Evolutionary conservation across 139 green algal species (phyloP), one percentile per base, ranked within the genome.

Genomic region (Zygnema cylindricum): DNA sequence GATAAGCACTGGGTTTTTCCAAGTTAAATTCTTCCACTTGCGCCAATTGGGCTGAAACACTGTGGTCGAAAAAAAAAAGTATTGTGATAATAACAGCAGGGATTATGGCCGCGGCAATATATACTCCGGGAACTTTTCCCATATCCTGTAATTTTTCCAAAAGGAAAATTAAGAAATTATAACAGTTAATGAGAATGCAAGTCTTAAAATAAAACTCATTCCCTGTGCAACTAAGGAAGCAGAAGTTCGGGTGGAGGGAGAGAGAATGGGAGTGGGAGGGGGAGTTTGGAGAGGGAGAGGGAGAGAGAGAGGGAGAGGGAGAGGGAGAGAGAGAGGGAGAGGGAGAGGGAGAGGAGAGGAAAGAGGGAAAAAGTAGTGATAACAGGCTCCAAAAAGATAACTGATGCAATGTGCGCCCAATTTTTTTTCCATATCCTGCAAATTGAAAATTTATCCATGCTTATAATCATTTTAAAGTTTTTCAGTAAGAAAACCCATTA

Each of bases 31-130:
- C 95, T 1, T 91, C 40, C 83, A 94, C 92, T 86, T 97, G 95
- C 0, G 95, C 96, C 77, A 98, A 78, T 91, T 96, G 94, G 0
- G 91, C 86, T 16, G 88, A 95, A 1, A 98, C 94, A 69, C 91
- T 96, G 93, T 98, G 95, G 92, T 97, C 96, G 88, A 98, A 98
- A 90, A 94, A 98, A 86, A 98, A 98, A 1, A 98, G 93, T 0
- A 96, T 86, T 0, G 95, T 92, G 71, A 98, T 97, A 77, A 98
- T 91, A 0, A 94, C 32, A 0, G 92, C 96, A 0, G 96, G 96
- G 11, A 98, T 89, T 23, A 96, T 69, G 1, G 96, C 95, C 7
- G 89, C 95, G 0, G 87, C 95, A 33, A 98, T 95, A 84, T 94
- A 94, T 1, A 2, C 3, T 0, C 89, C 89, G 0, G 93, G 88